A percentile compares a stretch with the other conserved stretches of the same genome.
These are phyloP conservation scores for Cutaneotrichosporon cavernicola DNA, from an alignment of 1,284 basidiomycete species.

Conservation along the genomic window DNA sequence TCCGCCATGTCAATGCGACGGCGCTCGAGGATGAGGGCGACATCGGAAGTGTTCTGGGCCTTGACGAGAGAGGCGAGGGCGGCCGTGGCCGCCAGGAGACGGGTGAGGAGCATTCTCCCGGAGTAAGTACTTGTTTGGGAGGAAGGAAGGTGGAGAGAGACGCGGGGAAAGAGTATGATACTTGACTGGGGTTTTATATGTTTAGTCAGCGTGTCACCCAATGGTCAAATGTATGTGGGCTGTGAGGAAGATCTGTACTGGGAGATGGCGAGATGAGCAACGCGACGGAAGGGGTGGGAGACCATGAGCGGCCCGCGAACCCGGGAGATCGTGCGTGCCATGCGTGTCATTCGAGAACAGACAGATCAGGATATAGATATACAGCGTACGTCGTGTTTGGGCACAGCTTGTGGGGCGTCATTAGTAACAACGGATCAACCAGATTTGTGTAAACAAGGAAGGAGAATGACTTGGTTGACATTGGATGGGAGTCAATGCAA, in stretches of 20 bases:
- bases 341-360: too few species aligned
- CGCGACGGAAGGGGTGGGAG: too few species aligned
- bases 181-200: neutral
- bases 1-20: conserved; percentile 29
- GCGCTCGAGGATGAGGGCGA: conserved; percentile 19
- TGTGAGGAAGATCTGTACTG: neutral
- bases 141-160: neutral
- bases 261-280: too few species aligned
- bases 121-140: neutral
- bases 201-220: neutral
- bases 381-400: too few species aligned
- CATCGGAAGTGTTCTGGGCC: conserved; percentile 2
- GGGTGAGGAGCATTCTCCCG: neutral
- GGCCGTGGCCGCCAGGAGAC: neutral
- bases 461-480: too few species aligned
- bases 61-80: neutral
- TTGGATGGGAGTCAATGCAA: too few species aligned
- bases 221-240: neutral
- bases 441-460: too few species aligned
- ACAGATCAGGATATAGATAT: too few species aligned
- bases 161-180: neutral
- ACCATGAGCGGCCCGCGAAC: too few species aligned
- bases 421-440: too few species aligned
- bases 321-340: too few species aligned
- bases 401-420: too few species aligned